phyloP scores from a whole-genome alignment of 352 stramenopile species.

The Globisporangium solare region DNA sequence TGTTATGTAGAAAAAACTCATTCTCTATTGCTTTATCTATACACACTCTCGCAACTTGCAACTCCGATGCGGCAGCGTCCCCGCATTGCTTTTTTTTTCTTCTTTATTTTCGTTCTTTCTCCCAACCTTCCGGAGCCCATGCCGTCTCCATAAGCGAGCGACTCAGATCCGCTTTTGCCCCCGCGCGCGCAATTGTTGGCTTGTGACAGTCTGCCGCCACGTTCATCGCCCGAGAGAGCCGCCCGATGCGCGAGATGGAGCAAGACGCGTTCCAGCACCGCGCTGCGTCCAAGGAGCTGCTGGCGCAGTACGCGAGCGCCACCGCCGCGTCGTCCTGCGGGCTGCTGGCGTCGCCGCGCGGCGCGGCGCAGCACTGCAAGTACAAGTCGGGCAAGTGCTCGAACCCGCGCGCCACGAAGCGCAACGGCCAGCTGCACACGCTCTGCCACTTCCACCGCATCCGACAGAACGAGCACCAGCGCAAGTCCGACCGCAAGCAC shows the following conservation, averaged over 20 bases:
- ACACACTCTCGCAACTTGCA: no score
- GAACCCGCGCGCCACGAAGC: constrained; percentile 79
- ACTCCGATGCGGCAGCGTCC: neutral
- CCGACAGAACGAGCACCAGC: constrained; percentile 82
- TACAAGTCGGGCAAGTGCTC: constrained; percentile 87
- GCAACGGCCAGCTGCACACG: constrained; percentile 81
- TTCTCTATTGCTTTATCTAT: no score
- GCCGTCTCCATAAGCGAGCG: neutral
- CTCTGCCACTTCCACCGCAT: constrained; percentile 83
- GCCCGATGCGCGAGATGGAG: constrained; percentile 12
- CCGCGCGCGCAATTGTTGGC: neutral
- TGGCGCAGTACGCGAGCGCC: constrained; percentile 1
- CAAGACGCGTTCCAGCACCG: constrained; percentile 7
- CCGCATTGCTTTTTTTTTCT: no score
- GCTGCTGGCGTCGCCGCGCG: constrained; percentile 32
- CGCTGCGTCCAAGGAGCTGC: constrained; percentile 1
- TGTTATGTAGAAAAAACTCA: constrained; percentile 10
- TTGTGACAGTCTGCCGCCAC: no score
- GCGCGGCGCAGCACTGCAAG: constrained; percentile 61
- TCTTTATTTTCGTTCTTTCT: constrained; percentile 1
- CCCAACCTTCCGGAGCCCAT: neutral
- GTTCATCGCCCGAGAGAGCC: no score
- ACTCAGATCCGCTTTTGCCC: constrained; percentile 1
- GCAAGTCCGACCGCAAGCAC: constrained; percentile 87
- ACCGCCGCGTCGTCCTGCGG: neutral